Percentiles rank a stretch among this genome's conserved stretches.
These are phyloP conservation scores for Tanacetum coccineum DNA, from an alignment of 129 eudicot species.

Conservation along the genomic window DNA sequence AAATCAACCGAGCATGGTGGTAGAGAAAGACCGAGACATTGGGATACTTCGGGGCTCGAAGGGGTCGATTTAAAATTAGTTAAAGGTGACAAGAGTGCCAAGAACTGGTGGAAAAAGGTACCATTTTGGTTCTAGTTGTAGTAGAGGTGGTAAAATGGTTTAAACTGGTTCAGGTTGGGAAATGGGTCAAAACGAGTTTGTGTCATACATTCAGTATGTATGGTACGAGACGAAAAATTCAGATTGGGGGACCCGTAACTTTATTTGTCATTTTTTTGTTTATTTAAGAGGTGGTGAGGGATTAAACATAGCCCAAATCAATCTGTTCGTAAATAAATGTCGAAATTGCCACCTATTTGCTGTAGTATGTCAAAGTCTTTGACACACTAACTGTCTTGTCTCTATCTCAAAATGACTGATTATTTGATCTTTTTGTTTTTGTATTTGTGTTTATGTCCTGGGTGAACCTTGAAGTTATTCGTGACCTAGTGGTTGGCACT, in stretches of 20 bases:
- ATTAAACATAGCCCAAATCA: no score
- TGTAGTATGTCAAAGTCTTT: no score
- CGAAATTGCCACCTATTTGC: no score
- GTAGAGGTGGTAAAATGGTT: neutral
- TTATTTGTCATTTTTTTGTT: no score
- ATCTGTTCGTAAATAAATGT: no score
- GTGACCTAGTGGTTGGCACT: constrained; percentile 71
- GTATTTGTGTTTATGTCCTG: constrained; percentile 19
- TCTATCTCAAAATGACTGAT: constrained; percentile 2
- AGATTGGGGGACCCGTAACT: no score
- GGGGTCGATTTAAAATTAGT: constrained; percentile 69
- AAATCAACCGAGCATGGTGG: constrained; percentile 72
- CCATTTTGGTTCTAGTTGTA: constrained; percentile 11
- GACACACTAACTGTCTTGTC: no score
- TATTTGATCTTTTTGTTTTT: constrained; percentile 11
- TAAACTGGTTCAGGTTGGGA: neutral
- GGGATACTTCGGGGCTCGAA: constrained; percentile 86
- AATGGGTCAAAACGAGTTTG: neutral
- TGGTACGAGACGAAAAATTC: no score
- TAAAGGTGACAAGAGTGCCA: constrained; percentile 67
- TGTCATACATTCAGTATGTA: neutral
- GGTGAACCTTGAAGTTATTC: constrained; percentile 84
- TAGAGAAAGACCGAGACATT: constrained; percentile 45
- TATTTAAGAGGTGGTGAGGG: no score
- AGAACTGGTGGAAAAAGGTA: constrained; percentile 98